Percentiles rank a stretch among this genome's conserved stretches.
phyloP scores from a whole-genome alignment of 306 rosid species.

The Pyrus pyrifolia region DNA sequence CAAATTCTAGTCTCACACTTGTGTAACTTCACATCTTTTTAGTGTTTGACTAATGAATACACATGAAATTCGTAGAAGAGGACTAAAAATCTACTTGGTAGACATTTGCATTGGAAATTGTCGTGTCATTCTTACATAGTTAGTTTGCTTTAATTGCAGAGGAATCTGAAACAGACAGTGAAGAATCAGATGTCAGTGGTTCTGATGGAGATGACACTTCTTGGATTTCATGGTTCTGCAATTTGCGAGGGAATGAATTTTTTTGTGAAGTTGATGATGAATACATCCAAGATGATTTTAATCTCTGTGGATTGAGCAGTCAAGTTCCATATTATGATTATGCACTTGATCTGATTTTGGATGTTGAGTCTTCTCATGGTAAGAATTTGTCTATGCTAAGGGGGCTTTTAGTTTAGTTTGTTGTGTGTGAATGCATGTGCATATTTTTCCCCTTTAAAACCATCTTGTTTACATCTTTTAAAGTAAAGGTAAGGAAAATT shows the following conservation, averaged over 20 bases:
- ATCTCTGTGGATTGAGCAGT: constrained; percentile 94
- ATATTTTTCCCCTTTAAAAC: background rate
- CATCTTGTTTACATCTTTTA: background rate
- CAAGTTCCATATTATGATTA: constrained; percentile 98
- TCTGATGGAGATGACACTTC: constrained; percentile 96
- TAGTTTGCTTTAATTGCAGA: constrained; percentile 44
- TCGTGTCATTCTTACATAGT: background rate
- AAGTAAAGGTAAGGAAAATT: background rate
- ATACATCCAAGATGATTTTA: constrained; percentile 92
- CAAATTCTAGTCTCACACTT: background rate
- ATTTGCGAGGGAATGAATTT: constrained; percentile 92
- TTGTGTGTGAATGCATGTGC: background rate
- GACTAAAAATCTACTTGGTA: background rate
- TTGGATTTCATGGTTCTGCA: constrained; percentile 99
- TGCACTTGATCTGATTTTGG: constrained; percentile 95
- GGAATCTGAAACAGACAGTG: constrained; percentile 95
- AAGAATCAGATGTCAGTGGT: constrained; percentile 97
- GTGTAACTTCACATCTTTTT: background rate
- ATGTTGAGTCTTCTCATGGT: constrained; percentile 98
- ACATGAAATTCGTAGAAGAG: background rate
- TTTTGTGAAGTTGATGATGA: constrained; percentile 98
- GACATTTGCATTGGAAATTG: background rate
- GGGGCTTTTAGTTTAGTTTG: background rate
- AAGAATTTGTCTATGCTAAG: constrained; percentile 10
- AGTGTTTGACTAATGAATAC: background rate